Conservation (phyloP, 163 green algal genomes). For the Coccomyxa subellipsoidea region DNA sequence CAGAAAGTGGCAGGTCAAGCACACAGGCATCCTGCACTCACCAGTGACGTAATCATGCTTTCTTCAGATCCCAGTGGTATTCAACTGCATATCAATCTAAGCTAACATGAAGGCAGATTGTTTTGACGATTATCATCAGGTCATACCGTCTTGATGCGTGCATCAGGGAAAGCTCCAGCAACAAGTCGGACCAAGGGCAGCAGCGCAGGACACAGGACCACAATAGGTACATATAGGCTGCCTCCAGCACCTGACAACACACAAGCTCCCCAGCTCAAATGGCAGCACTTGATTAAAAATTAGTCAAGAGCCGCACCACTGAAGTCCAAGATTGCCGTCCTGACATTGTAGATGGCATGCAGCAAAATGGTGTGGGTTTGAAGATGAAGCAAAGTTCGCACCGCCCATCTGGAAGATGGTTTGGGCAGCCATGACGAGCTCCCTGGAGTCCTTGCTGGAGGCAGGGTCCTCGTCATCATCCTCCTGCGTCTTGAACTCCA, state of each 20-base stretch:
- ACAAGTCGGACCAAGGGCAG: background rate
- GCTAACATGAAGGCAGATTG: background rate
- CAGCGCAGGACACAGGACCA: background rate
- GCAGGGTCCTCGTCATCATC: background rate
- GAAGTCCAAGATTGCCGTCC: background rate
- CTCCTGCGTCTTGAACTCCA: slow-evolving; percentile 9
- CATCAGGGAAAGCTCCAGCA: background rate
- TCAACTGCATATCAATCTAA: background rate
- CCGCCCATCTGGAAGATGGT: slow-evolving; percentile 5
- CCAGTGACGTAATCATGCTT: background rate
- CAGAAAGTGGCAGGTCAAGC: background rate
- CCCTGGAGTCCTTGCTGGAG: background rate
- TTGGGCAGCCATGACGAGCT: background rate
- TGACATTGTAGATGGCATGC: too few species aligned
- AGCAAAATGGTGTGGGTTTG: background rate
- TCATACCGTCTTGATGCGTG: background rate
- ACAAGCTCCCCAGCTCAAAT: background rate
- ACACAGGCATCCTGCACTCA: background rate
- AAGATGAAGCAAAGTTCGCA: background rate
- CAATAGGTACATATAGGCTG: background rate
- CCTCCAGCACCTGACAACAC: slow-evolving; percentile 1
- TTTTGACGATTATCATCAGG: background rate
- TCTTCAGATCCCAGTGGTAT: background rate
- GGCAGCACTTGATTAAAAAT: background rate
- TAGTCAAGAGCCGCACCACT: background rate